Conservation (phyloP, 1,139 yeast species). For the Zygoascus sp. region DNA sequence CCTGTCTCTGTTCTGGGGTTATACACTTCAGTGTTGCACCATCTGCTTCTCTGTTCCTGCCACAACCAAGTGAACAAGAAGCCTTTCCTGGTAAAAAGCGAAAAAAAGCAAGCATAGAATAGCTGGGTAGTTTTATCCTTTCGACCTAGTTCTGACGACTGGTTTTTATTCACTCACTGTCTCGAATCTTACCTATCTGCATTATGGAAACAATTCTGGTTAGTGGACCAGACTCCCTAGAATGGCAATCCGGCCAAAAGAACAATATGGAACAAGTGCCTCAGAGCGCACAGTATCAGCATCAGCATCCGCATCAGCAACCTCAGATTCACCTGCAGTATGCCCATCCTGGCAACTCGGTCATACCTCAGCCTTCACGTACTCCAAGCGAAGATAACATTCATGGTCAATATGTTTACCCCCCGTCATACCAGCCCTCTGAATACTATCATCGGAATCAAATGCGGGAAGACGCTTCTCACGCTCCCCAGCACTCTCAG, state of each 20-base stretch:
- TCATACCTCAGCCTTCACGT: not conserved
- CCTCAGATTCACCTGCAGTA: not conserved
- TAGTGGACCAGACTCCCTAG: not conserved
- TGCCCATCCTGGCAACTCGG: not conserved
- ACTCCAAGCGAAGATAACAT: not conserved
- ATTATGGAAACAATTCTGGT: not conserved
- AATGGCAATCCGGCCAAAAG: not conserved
- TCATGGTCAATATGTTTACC: not conserved
- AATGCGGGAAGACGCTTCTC: not conserved
- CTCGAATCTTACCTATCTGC: no score
- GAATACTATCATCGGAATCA: not conserved
- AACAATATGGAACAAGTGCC: no score
- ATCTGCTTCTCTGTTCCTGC: no score
- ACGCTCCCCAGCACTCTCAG: not conserved
- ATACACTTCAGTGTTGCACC: no score
- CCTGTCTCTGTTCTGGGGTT: no score
- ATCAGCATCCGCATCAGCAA: slow-evolving; percentile 4
- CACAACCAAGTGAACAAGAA: no score
- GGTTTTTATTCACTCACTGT: no score
- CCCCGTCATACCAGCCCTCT: not conserved
- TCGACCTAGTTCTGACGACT: not conserved
- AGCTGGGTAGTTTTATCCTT: not conserved
- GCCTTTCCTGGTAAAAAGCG: no score
- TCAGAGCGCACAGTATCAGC: slow-evolving; percentile 1
- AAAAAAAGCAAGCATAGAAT: no score